Percentiles rank a stretch among this genome's conserved stretches.
phyloP scores from a whole-genome alignment of 2,329 filamentous ascomycete genomes.

The Fusarium sp. region DNA sequence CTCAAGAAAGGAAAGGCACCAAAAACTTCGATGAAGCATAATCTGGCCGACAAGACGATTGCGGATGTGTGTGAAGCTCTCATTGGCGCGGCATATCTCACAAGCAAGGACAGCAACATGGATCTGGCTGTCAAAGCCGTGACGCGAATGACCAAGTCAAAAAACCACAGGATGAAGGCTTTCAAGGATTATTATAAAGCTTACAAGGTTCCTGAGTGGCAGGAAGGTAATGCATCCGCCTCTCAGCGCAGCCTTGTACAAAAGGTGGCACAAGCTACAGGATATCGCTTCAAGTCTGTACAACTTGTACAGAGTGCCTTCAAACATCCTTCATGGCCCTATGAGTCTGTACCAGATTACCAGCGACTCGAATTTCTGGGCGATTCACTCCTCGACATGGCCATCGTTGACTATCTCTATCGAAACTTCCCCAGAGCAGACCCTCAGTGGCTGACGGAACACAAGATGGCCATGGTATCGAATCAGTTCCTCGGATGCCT shows the following conservation, averaged over 20 bases:
- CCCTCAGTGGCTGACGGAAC: slow-evolving; percentile 96
- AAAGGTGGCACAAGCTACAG: slow-evolving; percentile 67
- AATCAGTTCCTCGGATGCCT: slow-evolving; percentile 92
- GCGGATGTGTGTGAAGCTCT: slow-evolving; percentile 95
- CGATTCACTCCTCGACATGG: slow-evolving; percentile 88
- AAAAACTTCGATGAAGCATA: slow-evolving; percentile 62
- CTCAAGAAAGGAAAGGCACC: slow-evolving; percentile 77
- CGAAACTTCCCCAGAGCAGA: slow-evolving; percentile 79
- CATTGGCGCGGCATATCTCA: slow-evolving; percentile 84
- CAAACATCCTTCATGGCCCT: slow-evolving; percentile 86
- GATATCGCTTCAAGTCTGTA: slow-evolving; percentile 76
- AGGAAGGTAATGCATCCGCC: slow-evolving; percentile 68
- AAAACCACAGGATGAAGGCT: slow-evolving; percentile 72
- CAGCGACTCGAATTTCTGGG: slow-evolving; percentile 93
- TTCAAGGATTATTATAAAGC: slow-evolving; percentile 79
- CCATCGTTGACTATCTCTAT: slow-evolving; percentile 84
- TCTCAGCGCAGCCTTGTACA: slow-evolving; percentile 74
- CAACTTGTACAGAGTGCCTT: slow-evolving; percentile 85
- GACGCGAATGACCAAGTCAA: slow-evolving; percentile 73
- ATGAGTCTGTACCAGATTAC: slow-evolving; percentile 83
- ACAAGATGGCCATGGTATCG: slow-evolving; percentile 99
- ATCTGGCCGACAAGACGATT: slow-evolving; percentile 85
- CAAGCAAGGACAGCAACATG: slow-evolving; percentile 55
- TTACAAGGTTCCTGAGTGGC: slow-evolving; percentile 78
- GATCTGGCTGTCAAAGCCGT: slow-evolving; percentile 71